Base-by-base conservation (phyloP, 2,329 filamentous ascomycete genomes). In the Arthrinium puccinioides region DNA sequence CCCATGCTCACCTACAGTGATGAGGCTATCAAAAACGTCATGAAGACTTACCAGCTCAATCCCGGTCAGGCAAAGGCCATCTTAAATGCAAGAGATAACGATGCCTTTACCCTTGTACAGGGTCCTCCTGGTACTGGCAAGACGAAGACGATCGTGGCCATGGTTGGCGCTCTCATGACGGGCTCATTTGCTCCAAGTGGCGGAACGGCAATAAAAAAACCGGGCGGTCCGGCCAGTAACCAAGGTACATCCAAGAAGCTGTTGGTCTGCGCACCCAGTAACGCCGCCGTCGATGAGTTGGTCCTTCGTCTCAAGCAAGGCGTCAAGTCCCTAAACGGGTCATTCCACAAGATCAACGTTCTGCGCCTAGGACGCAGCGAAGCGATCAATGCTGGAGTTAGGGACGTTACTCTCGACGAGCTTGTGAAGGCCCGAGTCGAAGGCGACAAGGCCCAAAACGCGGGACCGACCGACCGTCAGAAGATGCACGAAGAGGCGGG, bases 111-210 rank as follows among this genome's bases (percentile, higher is more conserved):
- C 4, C 69, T 98, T 43, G 88, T 98, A 49, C 92, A 98, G 64
- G 92, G 84, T 38, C 92, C 92, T 35, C 92, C 92, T 2, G 92
- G 92, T 59, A 96, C 92, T 4, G 92, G 90, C 54, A 98, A 98
- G 66, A 98, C 92, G 0, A 98, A 98, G 60, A 98, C 92, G 0
- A 98, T 98, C 43, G 78, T 94, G 39, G 92, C 90, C 21, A 94
- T 98, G 70, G 89, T 97, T 18, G 92, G 92, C 24, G 86, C 87
- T 25, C 69, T 98, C 13, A 61, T 95, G 30, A 84, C 79, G 6
- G 74, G 76, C 26, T 59, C 50, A 34, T 70, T 76, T 36, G 64
- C 67, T 36, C 52, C 57, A 18, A 48, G 47, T 10, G 61, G 57
- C 13, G 64, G 65, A 27, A 71, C 66, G 11, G 58, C 69, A 14